These are phyloP conservation scores for Podospora sp. DNA, from an alignment of 495 filamentous ascomycete genomes.

Conservation along the genomic window DNA sequence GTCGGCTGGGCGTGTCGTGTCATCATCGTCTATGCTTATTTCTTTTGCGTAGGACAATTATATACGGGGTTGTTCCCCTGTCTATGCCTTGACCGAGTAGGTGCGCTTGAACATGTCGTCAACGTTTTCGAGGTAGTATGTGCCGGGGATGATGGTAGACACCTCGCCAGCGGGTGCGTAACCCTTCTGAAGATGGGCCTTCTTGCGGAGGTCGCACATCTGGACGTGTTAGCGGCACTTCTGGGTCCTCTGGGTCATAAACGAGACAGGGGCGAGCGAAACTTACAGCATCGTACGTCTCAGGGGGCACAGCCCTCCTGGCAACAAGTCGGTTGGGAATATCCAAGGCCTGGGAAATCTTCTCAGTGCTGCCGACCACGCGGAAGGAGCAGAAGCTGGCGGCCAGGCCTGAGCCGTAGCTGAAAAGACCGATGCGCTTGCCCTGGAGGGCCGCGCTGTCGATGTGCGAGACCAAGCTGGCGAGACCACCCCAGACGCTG, in stretches of 20 bases:
- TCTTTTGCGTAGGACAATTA: not conserved
- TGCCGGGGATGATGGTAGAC: constrained; percentile 75
- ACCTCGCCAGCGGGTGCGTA: constrained; percentile 76
- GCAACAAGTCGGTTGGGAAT: constrained; percentile 73
- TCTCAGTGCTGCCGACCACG: constrained; percentile 74
- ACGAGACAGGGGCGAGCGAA: not conserved
- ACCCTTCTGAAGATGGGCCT: constrained; percentile 91
- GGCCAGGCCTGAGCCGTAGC: constrained; percentile 92
- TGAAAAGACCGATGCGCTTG: constrained; percentile 90
- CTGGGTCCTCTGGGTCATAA: not conserved
- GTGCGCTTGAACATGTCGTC: constrained; percentile 94
- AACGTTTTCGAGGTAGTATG: constrained; percentile 87
- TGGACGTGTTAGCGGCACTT: constrained; percentile 37
- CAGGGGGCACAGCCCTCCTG: constrained; percentile 71
- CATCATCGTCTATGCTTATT: constrained; percentile 3
- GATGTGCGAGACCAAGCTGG: constrained; percentile 74
- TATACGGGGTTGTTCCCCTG: not conserved
- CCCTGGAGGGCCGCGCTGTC: constrained; percentile 68
- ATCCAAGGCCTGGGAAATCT: constrained; percentile 77
- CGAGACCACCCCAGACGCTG: constrained; percentile 86
- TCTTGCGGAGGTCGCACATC: constrained; percentile 93
- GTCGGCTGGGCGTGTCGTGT: not conserved
- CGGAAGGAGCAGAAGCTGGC: constrained; percentile 87
- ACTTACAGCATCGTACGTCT: constrained; percentile 84
- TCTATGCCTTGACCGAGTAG: constrained; percentile 85